Base-by-base conservation (phyloP, 2,329 filamentous ascomycete species). In the Albifimbria verrucaria region DNA sequence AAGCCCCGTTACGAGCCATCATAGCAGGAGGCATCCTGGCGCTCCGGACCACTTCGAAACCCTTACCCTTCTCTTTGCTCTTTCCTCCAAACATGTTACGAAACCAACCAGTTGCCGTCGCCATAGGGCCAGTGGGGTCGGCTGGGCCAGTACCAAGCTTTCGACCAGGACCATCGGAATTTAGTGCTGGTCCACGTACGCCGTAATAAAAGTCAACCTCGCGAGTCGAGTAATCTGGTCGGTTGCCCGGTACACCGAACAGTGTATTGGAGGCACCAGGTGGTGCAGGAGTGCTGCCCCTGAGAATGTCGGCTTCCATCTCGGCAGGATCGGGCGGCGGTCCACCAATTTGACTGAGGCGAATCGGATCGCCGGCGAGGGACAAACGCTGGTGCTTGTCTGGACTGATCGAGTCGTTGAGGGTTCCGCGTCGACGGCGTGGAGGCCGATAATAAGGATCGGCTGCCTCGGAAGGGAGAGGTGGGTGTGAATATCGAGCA, bases 171-270 rank as follows among this genome's bases (percentile, higher is more conserved):
- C 85, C 85, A 55, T 91, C 89, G 2, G 91, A 89, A 61, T 88
- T 92, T 12, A 97, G 75, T 1, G 93, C 91, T 20, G 92, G 90
- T 0, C 94, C 94, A 28, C 94, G 85, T 18, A 96, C 89, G 10
- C 92, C 89, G 64, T 99, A 97, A 72, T 97, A 97, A 64, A 96
- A 96, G 68, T 99, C 94, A 1, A 95, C 91, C 70, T 99, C 94
- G 52, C 94, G 87, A 1, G 93, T 94, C 2, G 92, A 88, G 66
- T 97, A 97, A 65, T 99, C 93, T 1, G 89, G 87, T 46, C 85
- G 80, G 21, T 83, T 86, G 2, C 77, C 73, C 32, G 81, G 76
- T 28, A 79, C 68, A 53, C 72, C 68, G 25, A 70, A 55, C 20
- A 64, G 60, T n/a, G 65, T 58, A 22, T 65, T 64, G 28, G 58